Evolutionary conservation across 768 basidiomycete genomes (phyloP).

Genomic region (Sporobolomyces phaffii): DNA sequence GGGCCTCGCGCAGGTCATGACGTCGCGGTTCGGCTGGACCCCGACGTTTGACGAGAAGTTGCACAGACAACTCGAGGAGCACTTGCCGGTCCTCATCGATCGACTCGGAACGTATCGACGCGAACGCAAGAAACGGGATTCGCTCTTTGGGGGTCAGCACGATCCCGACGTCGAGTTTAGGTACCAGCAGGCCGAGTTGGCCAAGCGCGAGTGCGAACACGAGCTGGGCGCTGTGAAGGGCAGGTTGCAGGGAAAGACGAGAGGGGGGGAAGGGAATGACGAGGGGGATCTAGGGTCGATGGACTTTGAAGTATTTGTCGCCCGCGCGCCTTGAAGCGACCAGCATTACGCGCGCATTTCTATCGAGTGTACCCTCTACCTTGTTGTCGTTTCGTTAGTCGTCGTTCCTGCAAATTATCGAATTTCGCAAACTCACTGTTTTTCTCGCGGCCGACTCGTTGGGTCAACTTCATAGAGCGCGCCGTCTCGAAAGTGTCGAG

Average conservation of each 20-base stretch:
- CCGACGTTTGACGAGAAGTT: constrained; percentile 4
- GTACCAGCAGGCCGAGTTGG: neutral
- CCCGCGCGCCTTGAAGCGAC: neutral
- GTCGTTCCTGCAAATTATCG: no score
- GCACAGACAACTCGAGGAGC: neutral
- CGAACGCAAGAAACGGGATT: neutral
- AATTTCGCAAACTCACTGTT: no score
- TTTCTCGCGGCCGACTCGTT: no score
- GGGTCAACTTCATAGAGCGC: no score
- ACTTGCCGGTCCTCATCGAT: neutral
- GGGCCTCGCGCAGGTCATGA: constrained; percentile 1
- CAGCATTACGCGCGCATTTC: no score
- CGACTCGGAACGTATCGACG: neutral
- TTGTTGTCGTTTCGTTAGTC: no score
- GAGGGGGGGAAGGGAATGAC: neutral
- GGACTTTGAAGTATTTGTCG: constrained; percentile 9
- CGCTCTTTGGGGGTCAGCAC: constrained; percentile 6
- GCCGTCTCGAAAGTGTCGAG: no score
- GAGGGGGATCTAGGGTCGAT: neutral
- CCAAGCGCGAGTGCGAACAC: neutral
- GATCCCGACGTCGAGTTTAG: constrained; percentile 6
- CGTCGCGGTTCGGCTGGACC: neutral
- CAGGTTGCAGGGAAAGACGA: no score
- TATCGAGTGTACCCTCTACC: no score
- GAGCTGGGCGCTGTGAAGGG: no score